Base-by-base conservation (phyloP, 2,329 filamentous ascomycete genomes). In the Penicillium sp. region DNA sequence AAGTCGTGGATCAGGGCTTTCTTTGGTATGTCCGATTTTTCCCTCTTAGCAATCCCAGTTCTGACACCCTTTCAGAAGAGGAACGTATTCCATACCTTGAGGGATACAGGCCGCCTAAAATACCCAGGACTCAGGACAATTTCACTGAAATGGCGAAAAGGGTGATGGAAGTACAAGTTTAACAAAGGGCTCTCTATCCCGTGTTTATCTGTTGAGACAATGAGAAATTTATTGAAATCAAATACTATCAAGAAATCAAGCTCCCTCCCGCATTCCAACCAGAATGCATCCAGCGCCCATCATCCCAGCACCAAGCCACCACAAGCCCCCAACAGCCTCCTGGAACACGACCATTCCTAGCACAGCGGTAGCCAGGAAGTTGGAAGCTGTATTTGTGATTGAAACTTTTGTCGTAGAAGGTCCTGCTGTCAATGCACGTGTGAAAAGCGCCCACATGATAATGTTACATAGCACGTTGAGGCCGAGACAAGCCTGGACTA, bases 381-480 rank as follows among this genome's bases (percentile, higher is more conserved):
- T 87, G 3, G 83, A 78, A 48, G 80, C 81, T 14, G 85, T 86
- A 60, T 87, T 87, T 52, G 86, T 83, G 56, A 87, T 81, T 48
- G 80, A 82, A 52, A 86, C 84, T 51, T 83, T 83, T 2, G 83
- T 83, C 2, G 84, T 86, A 11, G 82, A 85, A 34, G 79, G 78
- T 0, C 80, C 79, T 16, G 83, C 79, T 0, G 83, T 86, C 14
- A 87, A 72, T 13, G 84, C 84, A 39, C 81, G 79, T 1, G 84
- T 87, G 72, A 86, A 87, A 14, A 87, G 76, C 0, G 81, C 81
- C 84, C 84, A 87, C 84, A 87, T 87, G 24, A 83, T 77, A 27
- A 80, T 78, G 63, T 86, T 87, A 73, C 85, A 86, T 62, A 83
- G 64, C 54, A 87, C 74, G 62, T 87, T 87, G 46, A 86, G 77